These are phyloP conservation scores for Calonectria hongkongensis DNA, from an alignment of 2,329 filamentous ascomycete genomes.

Conservation along the genomic window DNA sequence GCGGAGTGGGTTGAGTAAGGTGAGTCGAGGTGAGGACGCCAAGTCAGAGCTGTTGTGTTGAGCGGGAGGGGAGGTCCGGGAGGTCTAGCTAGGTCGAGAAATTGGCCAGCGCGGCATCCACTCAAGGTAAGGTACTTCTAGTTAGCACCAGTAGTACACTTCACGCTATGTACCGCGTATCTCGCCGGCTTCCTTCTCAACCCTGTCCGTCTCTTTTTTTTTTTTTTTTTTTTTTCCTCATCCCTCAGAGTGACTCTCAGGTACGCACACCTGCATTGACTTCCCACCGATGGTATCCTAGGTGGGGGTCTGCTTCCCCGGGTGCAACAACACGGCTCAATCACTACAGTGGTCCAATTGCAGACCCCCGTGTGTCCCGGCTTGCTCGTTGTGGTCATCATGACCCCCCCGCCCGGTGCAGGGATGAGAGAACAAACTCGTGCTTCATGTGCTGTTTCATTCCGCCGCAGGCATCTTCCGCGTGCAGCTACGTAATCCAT, in stretches of 20 bases:
- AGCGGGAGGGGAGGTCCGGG: constrained; percentile 49
- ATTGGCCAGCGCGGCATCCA: constrained; percentile 28
- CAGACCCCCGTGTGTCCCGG: constrained; percentile 37
- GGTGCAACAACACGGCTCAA: constrained; percentile 28
- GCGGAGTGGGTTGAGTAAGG: constrained; percentile 48
- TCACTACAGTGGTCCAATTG: constrained; percentile 46
- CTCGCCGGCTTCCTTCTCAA: constrained; percentile 34
- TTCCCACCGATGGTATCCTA: neutral
- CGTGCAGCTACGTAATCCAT: constrained; percentile 48
- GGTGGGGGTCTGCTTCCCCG: constrained; percentile 30
- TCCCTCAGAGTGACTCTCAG: constrained; percentile 25
- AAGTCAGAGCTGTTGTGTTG: constrained; percentile 45
- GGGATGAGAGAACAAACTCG: constrained; percentile 34
- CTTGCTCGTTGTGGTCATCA: constrained; percentile 36
- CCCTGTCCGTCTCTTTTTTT: constrained; percentile 8
- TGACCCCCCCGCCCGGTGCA: constrained; percentile 32
- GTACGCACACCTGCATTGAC: neutral
- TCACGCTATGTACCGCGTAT: constrained; percentile 35
- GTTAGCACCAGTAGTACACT: constrained; percentile 7
- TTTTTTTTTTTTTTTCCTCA: constrained; percentile 15
- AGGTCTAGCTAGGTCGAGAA: constrained; percentile 31
- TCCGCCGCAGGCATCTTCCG: constrained; percentile 33
- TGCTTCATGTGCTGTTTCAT: constrained; percentile 42
- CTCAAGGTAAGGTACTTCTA: constrained; percentile 45
- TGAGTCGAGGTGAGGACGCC: constrained; percentile 47